Conservation (phyloP, 1,139 yeast genomes). For the Hansenula sp. region DNA sequence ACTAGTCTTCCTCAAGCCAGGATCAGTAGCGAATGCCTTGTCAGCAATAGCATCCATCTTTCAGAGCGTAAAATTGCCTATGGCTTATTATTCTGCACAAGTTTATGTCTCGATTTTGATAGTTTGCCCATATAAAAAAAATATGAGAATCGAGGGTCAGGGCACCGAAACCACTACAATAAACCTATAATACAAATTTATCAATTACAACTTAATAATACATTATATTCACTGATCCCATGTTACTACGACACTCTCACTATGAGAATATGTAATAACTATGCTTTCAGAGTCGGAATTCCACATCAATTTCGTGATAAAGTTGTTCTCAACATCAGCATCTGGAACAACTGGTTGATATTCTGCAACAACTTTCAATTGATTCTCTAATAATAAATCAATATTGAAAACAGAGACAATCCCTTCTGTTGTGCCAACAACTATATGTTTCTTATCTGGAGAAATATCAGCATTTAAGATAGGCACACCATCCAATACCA, state of each 20-base stretch:
- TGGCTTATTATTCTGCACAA: too few relatives aligned
- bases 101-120: too few relatives aligned
- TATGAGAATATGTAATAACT: slow-evolving; percentile 39
- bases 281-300: slow-evolving; percentile 30
- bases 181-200: not conserved
- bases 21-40: slow-evolving; percentile 49
- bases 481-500: slow-evolving; percentile 43
- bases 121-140: too few relatives aligned
- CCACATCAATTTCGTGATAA: slow-evolving; percentile 31
- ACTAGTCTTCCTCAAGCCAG: slow-evolving; percentile 11
- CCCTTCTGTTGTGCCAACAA: slow-evolving; percentile 19
- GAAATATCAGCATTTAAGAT: slow-evolving; percentile 51
- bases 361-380: slow-evolving; percentile 20
- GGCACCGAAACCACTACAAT: too few relatives aligned
- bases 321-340: slow-evolving; percentile 7
- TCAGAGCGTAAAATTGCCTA: too few relatives aligned
- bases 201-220: not conserved
- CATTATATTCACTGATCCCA: not conserved
- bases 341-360: slow-evolving; percentile 19
- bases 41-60: slow-evolving; percentile 78
- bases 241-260: slow-evolving; percentile 32
- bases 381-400: slow-evolving; percentile 8
- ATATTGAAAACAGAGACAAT: slow-evolving; percentile 13
- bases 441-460: slow-evolving; percentile 33
- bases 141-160: too few relatives aligned